Evolutionary conservation across 345 rosid genomes (phyloP).

Genomic region (Pelargonium nanum): DNA sequence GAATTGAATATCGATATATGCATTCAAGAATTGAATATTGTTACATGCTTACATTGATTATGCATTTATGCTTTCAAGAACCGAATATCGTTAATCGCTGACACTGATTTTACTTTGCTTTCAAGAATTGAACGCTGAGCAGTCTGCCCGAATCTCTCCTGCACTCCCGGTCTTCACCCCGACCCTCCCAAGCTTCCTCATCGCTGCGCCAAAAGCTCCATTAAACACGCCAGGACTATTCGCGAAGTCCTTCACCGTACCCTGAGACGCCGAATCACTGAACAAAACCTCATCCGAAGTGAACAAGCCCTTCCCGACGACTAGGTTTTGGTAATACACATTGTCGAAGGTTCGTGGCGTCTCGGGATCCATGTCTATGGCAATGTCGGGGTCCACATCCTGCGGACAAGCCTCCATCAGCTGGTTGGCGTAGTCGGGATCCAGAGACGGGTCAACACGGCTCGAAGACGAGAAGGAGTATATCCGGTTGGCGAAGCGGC

Average conservation of each 20-base stretch:
- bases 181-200: slow-evolving; percentile 76
- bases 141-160: slow-evolving; percentile 62
- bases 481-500: slow-evolving; percentile 51
- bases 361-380: slow-evolving; percentile 44
- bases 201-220: slow-evolving; percentile 45
- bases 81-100: too few species aligned
- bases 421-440: slow-evolving; percentile 41
- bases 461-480: slow-evolving; percentile 49
- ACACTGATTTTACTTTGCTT: slow-evolving; percentile 7
- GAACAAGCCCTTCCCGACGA: slow-evolving; percentile 59
- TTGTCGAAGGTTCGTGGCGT: slow-evolving; percentile 57
- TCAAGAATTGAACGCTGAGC: slow-evolving; percentile 45
- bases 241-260: slow-evolving; percentile 52
- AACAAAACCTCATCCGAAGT: slow-evolving; percentile 61
- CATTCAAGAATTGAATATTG: too few species aligned
- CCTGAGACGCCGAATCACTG: slow-evolving; percentile 32
- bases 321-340: slow-evolving; percentile 56
- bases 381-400: slow-evolving; percentile 40
- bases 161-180: slow-evolving; percentile 49
- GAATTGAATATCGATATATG: too few species aligned
- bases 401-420: slow-evolving; percentile 45
- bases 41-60: too few species aligned
- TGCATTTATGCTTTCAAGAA: too few species aligned
- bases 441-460: slow-evolving; percentile 55
- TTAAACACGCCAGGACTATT: slow-evolving; percentile 39